Base-by-base conservation (phyloP, 176 grass and related monocot species). In the Canna indica region DNA sequence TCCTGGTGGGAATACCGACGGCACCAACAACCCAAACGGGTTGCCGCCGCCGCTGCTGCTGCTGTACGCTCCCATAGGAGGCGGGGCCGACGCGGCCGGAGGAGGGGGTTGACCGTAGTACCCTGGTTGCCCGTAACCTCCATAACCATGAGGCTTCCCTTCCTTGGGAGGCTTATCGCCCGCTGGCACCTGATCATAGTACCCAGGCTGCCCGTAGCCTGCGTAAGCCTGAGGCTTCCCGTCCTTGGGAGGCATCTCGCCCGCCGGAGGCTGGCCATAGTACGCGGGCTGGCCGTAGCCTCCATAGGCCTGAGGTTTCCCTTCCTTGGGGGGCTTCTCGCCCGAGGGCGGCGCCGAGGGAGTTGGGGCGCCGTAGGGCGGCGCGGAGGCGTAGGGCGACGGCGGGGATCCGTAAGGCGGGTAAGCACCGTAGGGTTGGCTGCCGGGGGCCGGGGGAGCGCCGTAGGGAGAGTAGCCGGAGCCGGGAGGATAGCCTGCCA, bases 21-120 rank as follows among this genome's bases (percentile, higher is more conserved):
- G 93, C 68, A 97, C 52, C 62, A 97, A 84, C 26, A 84, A 25
- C 68, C 59, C 79, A 76, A 92, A 97, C 17, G 88, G 93, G 62
- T 47, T 76, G 58, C 79, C 75, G n/a, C n/a, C n/a, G n/a, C n/a
- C n/a, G n/a, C n/a, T n/a, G n/a, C n/a, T n/a, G n/a, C n/a, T n/a
- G 1, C 84, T 82, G 61, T 74, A 81, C 44, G 59, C 68, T 22
- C 52, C 41, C 3, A 68, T 7, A 10, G 70, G 41, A 11, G 59
- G 71, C 1, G 63, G 14, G 34, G 17, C 33, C 34, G 63, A 39
- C 7, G 33, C 22, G 1, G 22, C 32, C 34, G 63, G 63, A 18
- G 18, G 63, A 38, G 63, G 11, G 13, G 59, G 30, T 5, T 62
- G 28, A 12, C 59, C 59, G 59, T 62, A 41, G 38, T 67, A 36